Evolutionary conservation across 495 filamentous ascomycete genomes (phyloP), one percentile per base, ranked within the genome.

Genomic region (Talaromyces stipitatus): DNA sequence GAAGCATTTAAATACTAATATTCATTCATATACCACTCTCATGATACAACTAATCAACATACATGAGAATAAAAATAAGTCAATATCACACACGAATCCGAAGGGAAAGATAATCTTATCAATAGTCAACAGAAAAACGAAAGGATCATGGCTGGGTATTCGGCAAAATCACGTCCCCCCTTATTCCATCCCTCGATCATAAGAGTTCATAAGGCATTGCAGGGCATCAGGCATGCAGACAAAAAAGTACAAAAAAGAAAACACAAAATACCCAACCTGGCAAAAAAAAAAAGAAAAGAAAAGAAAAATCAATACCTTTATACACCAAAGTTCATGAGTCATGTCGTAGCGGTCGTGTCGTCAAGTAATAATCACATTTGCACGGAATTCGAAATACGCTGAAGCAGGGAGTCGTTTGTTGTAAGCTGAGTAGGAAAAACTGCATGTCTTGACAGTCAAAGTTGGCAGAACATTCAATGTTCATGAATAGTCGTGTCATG

Each of bases 141-240:
- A 53, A 53, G 50, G 29, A 47, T 53, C 27, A n/a, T 53, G 29
- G 27, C 50, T 22, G 50, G 50, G 50, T 53, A 53, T 53, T 30
- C 23, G 24, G 24, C 20, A 23, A 14, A 48, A 48, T 48, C 24
- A 11, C 16, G 24, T 18, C 18, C n/a, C 36, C 16, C 18, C 36
- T 10, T 38, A 48, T 48, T n/a, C 45, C 45, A 48, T 48, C 10
- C 45, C 24, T 18, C 1, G 18, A 26, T 48, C 45, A 48, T 48
- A 14, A 48, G 20, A n/a, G 14, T 23, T 48, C 45, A 48, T 48
- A 48, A 26, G 22, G 36, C 36, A 16, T 48, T 16, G 45, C 45
- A 48, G 45, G 45, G 16, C 45, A 48, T 23, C 45, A 48, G 24
- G 20, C 20, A 24, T n/a, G n/a, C n/a, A n/a, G n/a, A n/a, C n/a